Conservation (phyloP, 345 rosid genomes). For the Dipteronia sinensis region DNA sequence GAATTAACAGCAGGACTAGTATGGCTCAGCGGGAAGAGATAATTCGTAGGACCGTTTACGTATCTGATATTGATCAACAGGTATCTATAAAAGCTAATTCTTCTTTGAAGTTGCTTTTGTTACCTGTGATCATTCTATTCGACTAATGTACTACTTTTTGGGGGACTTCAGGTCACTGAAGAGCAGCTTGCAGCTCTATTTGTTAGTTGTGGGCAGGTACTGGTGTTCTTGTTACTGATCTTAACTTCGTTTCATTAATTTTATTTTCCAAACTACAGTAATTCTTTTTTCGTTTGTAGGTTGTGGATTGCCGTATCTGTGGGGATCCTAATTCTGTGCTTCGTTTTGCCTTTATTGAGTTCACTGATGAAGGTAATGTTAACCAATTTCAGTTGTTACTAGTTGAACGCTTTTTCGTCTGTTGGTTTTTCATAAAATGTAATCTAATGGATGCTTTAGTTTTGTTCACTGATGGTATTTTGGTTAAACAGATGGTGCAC, state of each 20-base stretch:
- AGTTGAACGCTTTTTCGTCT: background rate
- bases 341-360: conserved; percentile 93
- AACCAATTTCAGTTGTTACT: background rate
- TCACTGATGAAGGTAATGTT: conserved; percentile 81
- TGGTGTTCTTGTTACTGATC: conserved; percentile 21
- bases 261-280: background rate
- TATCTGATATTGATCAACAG: conserved; percentile 95
- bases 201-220: conserved; percentile 82
- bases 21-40: conserved; percentile 91
- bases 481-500: conserved; percentile 67
- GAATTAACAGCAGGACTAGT: conserved; percentile 73
- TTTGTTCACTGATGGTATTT: conserved; percentile 23
- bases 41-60: conserved; percentile 84
- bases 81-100: conserved; percentile 31
- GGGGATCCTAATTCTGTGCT: conserved; percentile 96
- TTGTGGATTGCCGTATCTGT: conserved; percentile 94
- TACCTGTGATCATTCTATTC: background rate
- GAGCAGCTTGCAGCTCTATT: conserved; percentile 96
- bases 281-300: conserved; percentile 42
- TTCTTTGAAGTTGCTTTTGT: background rate
- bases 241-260: background rate
- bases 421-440: background rate
- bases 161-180: conserved; percentile 71
- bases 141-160: conserved; percentile 13
- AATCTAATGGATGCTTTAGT: conserved; percentile 3